Conservation (phyloP, 2,329 filamentous ascomycete species). For the Exserohilum turcica region DNA sequence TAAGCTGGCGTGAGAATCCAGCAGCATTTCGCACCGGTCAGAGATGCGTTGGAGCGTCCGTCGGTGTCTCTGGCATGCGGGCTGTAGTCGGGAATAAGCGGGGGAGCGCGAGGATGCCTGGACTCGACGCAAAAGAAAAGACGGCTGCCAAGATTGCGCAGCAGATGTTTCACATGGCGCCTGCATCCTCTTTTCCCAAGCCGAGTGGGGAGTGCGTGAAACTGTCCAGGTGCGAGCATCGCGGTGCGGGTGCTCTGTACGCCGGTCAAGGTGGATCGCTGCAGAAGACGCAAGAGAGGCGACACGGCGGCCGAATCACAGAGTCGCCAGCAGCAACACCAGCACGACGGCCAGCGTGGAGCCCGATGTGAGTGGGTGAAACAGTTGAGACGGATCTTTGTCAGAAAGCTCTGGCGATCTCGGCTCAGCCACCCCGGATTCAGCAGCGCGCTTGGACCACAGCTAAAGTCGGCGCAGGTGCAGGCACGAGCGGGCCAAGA, state of each 20-base stretch:
- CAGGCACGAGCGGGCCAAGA: constrained; percentile 10
- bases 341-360: background rate
- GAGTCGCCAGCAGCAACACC: background rate
- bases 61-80: background rate
- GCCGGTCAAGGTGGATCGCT: constrained; percentile 11
- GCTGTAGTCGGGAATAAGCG: background rate
- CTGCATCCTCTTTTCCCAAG: background rate
- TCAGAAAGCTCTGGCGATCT: constrained; percentile 3
- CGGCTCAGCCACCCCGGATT: constrained; percentile 19
- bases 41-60: no score
- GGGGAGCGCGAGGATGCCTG: background rate
- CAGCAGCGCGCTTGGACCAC: constrained; percentile 20
- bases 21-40: background rate
- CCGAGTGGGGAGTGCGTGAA: background rate
- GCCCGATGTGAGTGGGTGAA: constrained; percentile 9
- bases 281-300: background rate
- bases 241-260: background rate
- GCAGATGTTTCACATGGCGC: constrained; percentile 1
- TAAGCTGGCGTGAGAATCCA: background rate
- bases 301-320: background rate
- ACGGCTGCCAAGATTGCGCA: background rate
- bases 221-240: background rate
- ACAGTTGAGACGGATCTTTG: constrained; percentile 11
- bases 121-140: background rate
- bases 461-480: constrained; percentile 11